Evolutionary conservation across 352 stramenopile species (phyloP), one percentile per base, ranked within the genome.

Genomic region (Aphanomyces astaci): DNA sequence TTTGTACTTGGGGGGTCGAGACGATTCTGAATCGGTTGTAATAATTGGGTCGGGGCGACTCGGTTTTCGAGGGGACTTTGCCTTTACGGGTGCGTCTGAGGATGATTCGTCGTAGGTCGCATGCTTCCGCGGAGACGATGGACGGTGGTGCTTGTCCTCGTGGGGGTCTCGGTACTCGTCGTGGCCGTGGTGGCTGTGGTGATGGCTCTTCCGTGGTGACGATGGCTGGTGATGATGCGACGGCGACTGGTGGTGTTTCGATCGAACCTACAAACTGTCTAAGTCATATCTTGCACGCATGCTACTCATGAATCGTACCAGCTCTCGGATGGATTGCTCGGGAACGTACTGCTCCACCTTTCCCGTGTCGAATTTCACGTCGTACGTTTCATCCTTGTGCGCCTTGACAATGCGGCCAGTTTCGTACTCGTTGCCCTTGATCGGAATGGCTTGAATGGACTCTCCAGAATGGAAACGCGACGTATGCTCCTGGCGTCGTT

Each of bases 361-460:
- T 0, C 80, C 81, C 64, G 49, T 82, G 63, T 88, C 80, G 68
- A 88, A 87, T 52, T 88, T 81, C 43, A 90, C 76, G 64, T 90
- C 80, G 32, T 90, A 90, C 11, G 77, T 82, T 13, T 75, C 72
- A 65, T 86, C 76, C 4, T 76, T 75, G 9, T 76, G 82, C 3
- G 81, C 73, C 10, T 75, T 75, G 15, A 75, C 74, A 59, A 90
- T 80, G 1, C 80, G 72, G 33, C 82, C 82, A 11, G 84, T 73
- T 56, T 83, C 67, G 53, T 79, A 85, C 15, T 81, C 73, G 53
- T 73, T 60, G 52, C 77, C 75, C 0, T 78, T 74, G 2, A 87
- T 62, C 19, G 79, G 80, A 31, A 88, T 75, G 1, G 78, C 82
- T 72, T 90, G 77, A 24, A 90, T 78, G 52, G 86, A 78, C 68